Conservation (phyloP, 2,329 filamentous ascomycete species). For the Pyrenophora graminea region DNA sequence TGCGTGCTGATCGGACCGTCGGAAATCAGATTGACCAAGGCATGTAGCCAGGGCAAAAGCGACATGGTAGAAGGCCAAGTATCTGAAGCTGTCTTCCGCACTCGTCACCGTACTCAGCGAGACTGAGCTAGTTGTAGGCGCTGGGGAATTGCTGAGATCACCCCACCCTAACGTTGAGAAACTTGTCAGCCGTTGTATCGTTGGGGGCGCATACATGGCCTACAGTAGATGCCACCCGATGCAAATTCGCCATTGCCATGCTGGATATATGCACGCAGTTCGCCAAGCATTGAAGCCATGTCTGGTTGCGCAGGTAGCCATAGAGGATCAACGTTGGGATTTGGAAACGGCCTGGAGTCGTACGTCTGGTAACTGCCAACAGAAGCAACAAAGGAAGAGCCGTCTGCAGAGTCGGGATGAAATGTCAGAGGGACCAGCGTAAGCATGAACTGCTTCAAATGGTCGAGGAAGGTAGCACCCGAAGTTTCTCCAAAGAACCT, state of each 20-base stretch:
- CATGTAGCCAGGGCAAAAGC: conserved; percentile 32
- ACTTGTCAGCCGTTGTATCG: neutral
- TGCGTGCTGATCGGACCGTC: conserved; percentile 21
- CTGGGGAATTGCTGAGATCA: conserved; percentile 22
- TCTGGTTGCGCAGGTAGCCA: conserved; percentile 30
- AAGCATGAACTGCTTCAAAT: conserved; percentile 33
- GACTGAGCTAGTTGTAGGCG: conserved; percentile 13
- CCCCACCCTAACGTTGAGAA: conserved; percentile 23
- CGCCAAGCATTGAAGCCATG: conserved; percentile 28
- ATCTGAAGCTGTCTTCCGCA: conserved; percentile 21
- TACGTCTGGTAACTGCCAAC: conserved; percentile 35
- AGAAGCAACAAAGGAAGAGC: conserved; percentile 25
- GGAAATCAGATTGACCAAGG: conserved; percentile 18
- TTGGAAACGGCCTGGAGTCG: conserved; percentile 32
- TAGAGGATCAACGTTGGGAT: conserved; percentile 29
- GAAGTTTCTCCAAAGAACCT: conserved; percentile 33
- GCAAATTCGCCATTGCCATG: conserved; percentile 28
- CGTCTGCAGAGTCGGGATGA: conserved; percentile 20
- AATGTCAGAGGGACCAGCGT: conserved; percentile 26
- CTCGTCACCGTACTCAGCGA: conserved; percentile 20
- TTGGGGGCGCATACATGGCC: neutral
- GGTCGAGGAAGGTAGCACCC: conserved; percentile 33
- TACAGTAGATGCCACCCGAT: conserved; percentile 32
- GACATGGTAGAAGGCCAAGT: conserved; percentile 32
- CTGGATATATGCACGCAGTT: conserved; percentile 29